Percentiles rank a stretch among this genome's conserved stretches.
Evolutionary conservation across 352 stramenopile species (phyloP).

Genomic region (Globisporangium echinulatum): DNA sequence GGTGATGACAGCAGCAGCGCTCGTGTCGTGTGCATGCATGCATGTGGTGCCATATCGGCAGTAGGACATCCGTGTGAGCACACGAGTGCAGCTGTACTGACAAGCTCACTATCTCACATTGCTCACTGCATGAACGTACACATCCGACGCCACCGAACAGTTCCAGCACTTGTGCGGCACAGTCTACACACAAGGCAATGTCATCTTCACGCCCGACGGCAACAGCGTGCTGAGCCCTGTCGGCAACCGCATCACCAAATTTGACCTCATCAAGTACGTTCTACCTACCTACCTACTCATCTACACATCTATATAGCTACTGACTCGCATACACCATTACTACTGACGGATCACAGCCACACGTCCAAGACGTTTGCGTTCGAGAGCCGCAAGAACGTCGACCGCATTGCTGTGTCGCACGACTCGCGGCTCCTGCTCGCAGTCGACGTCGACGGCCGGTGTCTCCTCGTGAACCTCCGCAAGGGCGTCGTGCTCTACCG

Average conservation of each 20-base stretch:
- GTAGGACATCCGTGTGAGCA: no score
- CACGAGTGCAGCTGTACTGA: background rate
- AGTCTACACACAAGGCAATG: slow-evolving; percentile 92
- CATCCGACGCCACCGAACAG: slow-evolving; percentile 16
- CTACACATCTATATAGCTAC: background rate
- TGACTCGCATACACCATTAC: background rate
- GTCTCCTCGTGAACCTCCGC: slow-evolving; percentile 87
- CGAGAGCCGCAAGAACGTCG: slow-evolving; percentile 89
- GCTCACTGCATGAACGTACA: background rate
- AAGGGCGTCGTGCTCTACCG: slow-evolving; percentile 88
- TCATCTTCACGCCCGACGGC: slow-evolving; percentile 90
- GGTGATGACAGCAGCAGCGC: no score
- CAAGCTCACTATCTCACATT: background rate
- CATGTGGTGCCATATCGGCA: background rate
- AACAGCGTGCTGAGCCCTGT: slow-evolving; percentile 91
- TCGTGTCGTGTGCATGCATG: background rate
- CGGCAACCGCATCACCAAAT: slow-evolving; percentile 92
- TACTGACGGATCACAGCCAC: slow-evolving; percentile 33
- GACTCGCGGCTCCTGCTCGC: slow-evolving; percentile 87
- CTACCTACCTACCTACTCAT: background rate
- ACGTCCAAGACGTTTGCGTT: slow-evolving; percentile 88
- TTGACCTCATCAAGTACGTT: slow-evolving; percentile 90
- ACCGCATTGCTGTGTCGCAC: slow-evolving; percentile 79
- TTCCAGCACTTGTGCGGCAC: slow-evolving; percentile 92
- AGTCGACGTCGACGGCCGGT: slow-evolving; percentile 88